Evolutionary conservation across 495 filamentous ascomycete species (phyloP).

Genomic region (Cladorrhinum samala): DNA sequence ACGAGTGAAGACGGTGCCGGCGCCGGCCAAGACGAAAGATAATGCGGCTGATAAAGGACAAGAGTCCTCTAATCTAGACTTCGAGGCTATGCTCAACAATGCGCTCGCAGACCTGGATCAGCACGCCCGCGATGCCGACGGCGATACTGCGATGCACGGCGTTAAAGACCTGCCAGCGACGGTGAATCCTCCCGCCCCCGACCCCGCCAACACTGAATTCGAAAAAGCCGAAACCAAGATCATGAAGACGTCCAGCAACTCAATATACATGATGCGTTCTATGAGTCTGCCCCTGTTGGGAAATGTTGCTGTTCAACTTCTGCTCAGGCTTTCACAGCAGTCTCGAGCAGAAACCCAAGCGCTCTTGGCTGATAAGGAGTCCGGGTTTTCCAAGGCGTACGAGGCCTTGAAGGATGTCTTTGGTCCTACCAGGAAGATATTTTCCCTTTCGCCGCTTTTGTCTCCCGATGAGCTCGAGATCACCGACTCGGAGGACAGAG

Average conservation of each 20-base stretch:
- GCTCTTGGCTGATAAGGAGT: slow-evolving; percentile 65
- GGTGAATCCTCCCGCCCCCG: neutral
- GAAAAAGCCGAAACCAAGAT: slow-evolving; percentile 21
- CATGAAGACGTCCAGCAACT: slow-evolving; percentile 27
- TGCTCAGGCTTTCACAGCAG: slow-evolving; percentile 40
- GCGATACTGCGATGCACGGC: slow-evolving; percentile 19
- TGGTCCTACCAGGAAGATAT: slow-evolving; percentile 72
- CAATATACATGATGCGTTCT: slow-evolving; percentile 26
- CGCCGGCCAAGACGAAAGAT: neutral
- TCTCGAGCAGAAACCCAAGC: slow-evolving; percentile 57
- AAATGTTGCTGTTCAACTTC: slow-evolving; percentile 40
- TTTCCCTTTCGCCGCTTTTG: slow-evolving; percentile 63
- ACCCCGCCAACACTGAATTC: slow-evolving; percentile 8
- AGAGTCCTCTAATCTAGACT: slow-evolving; percentile 11
- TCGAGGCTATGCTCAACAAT: slow-evolving; percentile 22
- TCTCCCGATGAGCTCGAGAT: slow-evolving; percentile 70
- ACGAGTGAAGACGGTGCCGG: slow-evolving; percentile 29
- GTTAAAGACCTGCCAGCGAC: slow-evolving; percentile 4
- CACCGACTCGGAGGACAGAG: slow-evolving; percentile 57
- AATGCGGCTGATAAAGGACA: neutral
- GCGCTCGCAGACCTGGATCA: slow-evolving; percentile 22
- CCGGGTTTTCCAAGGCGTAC: slow-evolving; percentile 76
- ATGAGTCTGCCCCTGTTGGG: slow-evolving; percentile 40
- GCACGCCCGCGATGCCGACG: neutral
- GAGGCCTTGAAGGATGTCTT: slow-evolving; percentile 72